A percentile compares a stretch with the other conserved stretches of the same genome.
Conservation (phyloP, 2,329 filamentous ascomycete genomes). For the Ceratocystiopsis sp. region DNA sequence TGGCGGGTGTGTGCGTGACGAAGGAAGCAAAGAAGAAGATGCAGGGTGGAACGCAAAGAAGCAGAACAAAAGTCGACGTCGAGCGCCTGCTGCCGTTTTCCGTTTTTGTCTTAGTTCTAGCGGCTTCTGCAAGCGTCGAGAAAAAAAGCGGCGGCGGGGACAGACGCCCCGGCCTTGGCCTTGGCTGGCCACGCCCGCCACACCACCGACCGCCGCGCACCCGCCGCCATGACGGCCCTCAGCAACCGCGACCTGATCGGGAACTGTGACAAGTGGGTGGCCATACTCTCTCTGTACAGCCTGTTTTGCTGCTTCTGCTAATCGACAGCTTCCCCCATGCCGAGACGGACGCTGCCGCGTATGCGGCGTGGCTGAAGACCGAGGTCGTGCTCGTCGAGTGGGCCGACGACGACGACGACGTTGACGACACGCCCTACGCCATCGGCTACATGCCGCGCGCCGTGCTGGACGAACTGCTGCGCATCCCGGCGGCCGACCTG, state of each 20-base stretch:
- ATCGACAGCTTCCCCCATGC: slow-evolving; percentile 73
- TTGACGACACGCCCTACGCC: slow-evolving; percentile 28
- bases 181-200: too few relatives aligned
- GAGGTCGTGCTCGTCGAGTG: slow-evolving; percentile 50
- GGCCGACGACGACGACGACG: slow-evolving; percentile 43
- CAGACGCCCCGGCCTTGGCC: too few relatives aligned
- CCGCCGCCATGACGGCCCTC: slow-evolving; percentile 5
- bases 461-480: slow-evolving; percentile 31
- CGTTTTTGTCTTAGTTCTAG: too few relatives aligned
- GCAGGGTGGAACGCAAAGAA: not conserved
- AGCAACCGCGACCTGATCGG: slow-evolving; percentile 13
- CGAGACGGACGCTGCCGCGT: slow-evolving; percentile 37
- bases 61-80: not conserved
- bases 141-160: too few relatives aligned
- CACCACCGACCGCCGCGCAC: not conserved
- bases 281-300: too few relatives aligned
- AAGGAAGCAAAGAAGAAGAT: not conserved
- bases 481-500: slow-evolving; percentile 40
- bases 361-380: slow-evolving; percentile 37
- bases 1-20: slow-evolving; percentile 11
- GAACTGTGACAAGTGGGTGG: slow-evolving; percentile 12
- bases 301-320: too few relatives aligned
- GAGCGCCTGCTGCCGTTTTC: too few relatives aligned
- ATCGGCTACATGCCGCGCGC: slow-evolving; percentile 43
- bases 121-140: too few relatives aligned